A percentile compares a stretch with the other conserved stretches of the same genome.
These are phyloP conservation scores for Pythium apleroticum DNA, from an alignment of 352 stramenopile genomes.

Conservation along the genomic window DNA sequence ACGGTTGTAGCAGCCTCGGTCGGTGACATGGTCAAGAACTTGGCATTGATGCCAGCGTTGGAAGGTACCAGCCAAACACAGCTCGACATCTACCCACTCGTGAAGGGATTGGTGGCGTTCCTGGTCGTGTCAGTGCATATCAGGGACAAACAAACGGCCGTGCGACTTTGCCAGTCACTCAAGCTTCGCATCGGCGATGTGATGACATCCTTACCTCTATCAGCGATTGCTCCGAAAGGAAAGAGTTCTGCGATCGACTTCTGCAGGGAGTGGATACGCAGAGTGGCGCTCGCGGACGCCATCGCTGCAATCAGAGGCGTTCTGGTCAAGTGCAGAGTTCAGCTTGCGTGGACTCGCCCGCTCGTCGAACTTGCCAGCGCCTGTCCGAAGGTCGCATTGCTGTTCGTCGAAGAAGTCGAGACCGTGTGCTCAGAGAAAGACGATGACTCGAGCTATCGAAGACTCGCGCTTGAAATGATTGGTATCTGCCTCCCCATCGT, in stretches of 20 bases:
- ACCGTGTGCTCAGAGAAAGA: not conserved
- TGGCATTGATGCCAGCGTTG: constrained; percentile 2
- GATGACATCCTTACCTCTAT: not conserved
- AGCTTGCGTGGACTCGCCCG: constrained; percentile 1
- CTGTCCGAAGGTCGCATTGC: constrained; percentile 4
- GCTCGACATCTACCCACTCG: not conserved
- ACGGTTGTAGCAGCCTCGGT: not conserved
- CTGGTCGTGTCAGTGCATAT: constrained; percentile 10
- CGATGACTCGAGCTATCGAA: constrained; percentile 6
- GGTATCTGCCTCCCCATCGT: not conserved
- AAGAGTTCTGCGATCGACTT: constrained; percentile 10
- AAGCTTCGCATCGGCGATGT: constrained; percentile 16
- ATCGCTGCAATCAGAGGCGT: not conserved
- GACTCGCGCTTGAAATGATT: constrained; percentile 12
- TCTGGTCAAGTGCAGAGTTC: not conserved
- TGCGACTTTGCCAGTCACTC: not conserved
- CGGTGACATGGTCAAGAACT: constrained; percentile 10
- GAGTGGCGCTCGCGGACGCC: not conserved
- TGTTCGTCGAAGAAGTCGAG: constrained; percentile 21
- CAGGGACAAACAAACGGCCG: constrained; percentile 3
- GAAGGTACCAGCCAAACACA: not conserved
- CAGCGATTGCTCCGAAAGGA: not conserved
- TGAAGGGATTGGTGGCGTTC: constrained; percentile 12
- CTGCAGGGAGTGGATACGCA: constrained; percentile 11
- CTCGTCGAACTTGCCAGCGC: constrained; percentile 1